Base-by-base conservation (phyloP, 2,329 filamentous ascomycete genomes). In the Venturia asperata region DNA sequence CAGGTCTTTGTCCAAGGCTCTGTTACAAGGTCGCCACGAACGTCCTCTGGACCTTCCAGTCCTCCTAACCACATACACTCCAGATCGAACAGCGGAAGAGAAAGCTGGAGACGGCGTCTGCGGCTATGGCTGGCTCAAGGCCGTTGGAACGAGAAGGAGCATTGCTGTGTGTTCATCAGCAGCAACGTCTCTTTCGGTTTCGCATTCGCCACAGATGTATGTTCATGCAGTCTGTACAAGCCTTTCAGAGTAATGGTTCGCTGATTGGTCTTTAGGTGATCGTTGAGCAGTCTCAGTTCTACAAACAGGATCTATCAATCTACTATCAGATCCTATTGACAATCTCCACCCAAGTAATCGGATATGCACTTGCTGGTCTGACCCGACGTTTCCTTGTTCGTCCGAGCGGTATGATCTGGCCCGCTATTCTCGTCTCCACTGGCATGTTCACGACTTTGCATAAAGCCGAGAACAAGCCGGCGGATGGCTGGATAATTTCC, bases 321-420 rank as follows among this genome's bases (percentile, higher is more conserved):
- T 74, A 83, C 11, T 95, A 96, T 72, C 90, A 95, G 75, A 79
- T 96, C 9, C 81, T 95, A 21, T 84, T 96, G 52, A 94, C 89
- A 0, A 81, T 96, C 19, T 94, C 91, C 2, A 94, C 91, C 0
- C 91, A 96, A 73, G 90, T 94, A 37, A 79, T 95, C 42, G 91
- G 91, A 17, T 95, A 95, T 74, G 87, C 91, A 3, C 91, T 96
- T 73, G 91, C 91, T 62, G 91, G 91, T 1, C 80, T 96, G 55
- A 90, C 90, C 1, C 82, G 91, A 66, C 85, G 89, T 62, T 94
- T 92, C 73, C 81, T 96, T 5, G 91, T 96, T 37, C 85, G 90
- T 34, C 91, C 91, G 0, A 90, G 89, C 67, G 90, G 90, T 66
- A 95, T 96, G 89, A 91, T 96, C 61, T 96, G 91, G 91, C 91